A percentile compares a stretch with the other conserved stretches of the same genome.
These are phyloP conservation scores for Nothopassalora personata DNA, from an alignment of 2,329 filamentous ascomycete genomes.

Conservation along the genomic window DNA sequence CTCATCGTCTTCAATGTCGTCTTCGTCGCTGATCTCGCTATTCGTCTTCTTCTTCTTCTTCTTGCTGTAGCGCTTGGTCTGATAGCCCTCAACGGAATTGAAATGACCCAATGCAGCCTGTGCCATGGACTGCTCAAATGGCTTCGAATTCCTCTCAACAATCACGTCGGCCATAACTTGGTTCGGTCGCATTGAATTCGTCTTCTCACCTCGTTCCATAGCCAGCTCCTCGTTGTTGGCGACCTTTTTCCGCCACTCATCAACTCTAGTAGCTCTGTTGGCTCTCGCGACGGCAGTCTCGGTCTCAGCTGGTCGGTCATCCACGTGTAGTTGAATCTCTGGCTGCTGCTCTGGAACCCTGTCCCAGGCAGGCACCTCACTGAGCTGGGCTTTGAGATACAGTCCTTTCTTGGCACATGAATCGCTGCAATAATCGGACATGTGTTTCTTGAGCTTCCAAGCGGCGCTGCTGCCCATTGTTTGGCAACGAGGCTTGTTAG, in stretches of 20 bases:
- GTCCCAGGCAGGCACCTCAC: constrained; percentile 80
- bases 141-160: constrained; percentile 29
- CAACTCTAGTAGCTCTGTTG: constrained; percentile 28
- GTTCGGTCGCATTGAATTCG: constrained; percentile 25
- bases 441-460: constrained; percentile 64
- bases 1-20: constrained; percentile 9
- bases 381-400: constrained; percentile 84
- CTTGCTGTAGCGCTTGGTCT: constrained; percentile 19
- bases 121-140: constrained; percentile 10
- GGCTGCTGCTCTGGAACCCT: constrained; percentile 49
- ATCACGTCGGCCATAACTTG: constrained; percentile 31
- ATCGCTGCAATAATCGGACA: constrained; percentile 83
- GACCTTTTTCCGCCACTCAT: constrained; percentile 28
- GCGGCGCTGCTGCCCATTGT: constrained; percentile 50
- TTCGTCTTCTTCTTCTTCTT: background rate
- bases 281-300: constrained; percentile 25
- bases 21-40: constrained; percentile 5
- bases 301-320: constrained; percentile 20
- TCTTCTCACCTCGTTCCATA: constrained; percentile 40
- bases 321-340: constrained; percentile 38
- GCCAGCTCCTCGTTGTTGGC: constrained; percentile 36
- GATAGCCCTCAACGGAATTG: constrained; percentile 29
- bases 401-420: constrained; percentile 73
- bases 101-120: constrained; percentile 5
- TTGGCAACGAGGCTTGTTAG: constrained; percentile 50